phyloP scores from a whole-genome alignment of 2,329 filamentous ascomycete species.

The Neopestalotiopsis sp. region DNA sequence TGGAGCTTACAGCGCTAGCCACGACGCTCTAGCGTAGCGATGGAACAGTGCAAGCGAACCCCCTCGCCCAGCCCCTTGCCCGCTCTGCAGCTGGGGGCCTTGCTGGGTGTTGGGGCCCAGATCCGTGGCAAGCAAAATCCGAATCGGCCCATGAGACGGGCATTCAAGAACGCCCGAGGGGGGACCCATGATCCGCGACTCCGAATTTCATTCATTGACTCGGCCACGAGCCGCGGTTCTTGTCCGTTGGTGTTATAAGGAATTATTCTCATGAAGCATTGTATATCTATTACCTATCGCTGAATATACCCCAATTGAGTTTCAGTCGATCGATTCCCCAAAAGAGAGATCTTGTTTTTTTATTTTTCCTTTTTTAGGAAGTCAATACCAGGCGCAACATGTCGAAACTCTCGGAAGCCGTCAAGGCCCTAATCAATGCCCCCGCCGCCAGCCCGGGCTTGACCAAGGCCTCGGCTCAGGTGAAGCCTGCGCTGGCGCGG shows the following conservation, averaged over 20 bases:
- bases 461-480: constrained; percentile 65
- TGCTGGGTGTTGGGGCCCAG: too few species aligned
- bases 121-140: background rate
- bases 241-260: background rate
- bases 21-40: too few species aligned
- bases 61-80: too few species aligned
- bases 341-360: too few species aligned
- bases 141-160: background rate
- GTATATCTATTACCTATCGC: too few species aligned
- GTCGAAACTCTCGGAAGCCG: constrained; percentile 73
- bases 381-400: constrained; percentile 45
- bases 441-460: constrained; percentile 70
- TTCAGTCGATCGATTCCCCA: too few species aligned
- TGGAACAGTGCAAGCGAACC: too few species aligned
- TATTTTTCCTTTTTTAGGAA: too few species aligned
- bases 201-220: background rate
- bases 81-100: too few species aligned
- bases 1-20: too few species aligned
- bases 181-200: background rate
- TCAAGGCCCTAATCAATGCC: constrained; percentile 78
- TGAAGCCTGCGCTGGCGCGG: constrained; percentile 66
- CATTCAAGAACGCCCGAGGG: constrained; percentile 5
- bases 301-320: too few species aligned
- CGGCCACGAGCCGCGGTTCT: background rate
- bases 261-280: too few species aligned